A percentile compares a stretch with the other conserved stretches of the same genome.
Conservation (phyloP, 2,329 filamentous ascomycete species). For the Lachnellula suecica region DNA sequence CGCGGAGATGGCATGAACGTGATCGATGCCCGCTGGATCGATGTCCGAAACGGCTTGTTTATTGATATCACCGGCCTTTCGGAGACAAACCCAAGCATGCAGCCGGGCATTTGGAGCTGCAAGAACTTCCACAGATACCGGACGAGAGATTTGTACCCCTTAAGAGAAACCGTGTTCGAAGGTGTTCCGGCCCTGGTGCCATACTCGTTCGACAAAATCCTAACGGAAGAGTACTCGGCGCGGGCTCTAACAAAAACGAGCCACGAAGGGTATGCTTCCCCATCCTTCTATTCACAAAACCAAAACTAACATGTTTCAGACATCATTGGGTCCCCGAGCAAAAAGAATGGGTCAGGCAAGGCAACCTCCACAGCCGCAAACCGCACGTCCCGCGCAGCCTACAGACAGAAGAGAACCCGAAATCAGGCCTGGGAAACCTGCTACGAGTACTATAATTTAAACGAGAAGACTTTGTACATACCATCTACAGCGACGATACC, state of each 20-base stretch:
- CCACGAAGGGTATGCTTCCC: constrained; percentile 55
- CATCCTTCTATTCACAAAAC: constrained; percentile 5
- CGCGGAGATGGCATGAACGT: constrained; percentile 71
- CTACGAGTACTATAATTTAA: constrained; percentile 16
- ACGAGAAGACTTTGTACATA: not conserved
- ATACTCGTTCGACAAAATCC: constrained; percentile 63
- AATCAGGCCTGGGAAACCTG: constrained; percentile 20
- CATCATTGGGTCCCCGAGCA: constrained; percentile 58
- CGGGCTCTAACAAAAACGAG: constrained; percentile 59
- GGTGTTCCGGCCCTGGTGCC: constrained; percentile 70
- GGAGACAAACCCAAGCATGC: constrained; percentile 58
- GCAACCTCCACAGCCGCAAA: constrained; percentile 5
- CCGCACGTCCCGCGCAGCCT: constrained; percentile 24
- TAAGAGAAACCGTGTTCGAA: constrained; percentile 74
- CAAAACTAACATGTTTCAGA: constrained; percentile 37
- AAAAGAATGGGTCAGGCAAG: constrained; percentile 57
- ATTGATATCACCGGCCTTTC: constrained; percentile 80
- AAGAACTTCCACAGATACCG: constrained; percentile 77
- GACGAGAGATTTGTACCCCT: constrained; percentile 71
- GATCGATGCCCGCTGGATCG: constrained; percentile 84
- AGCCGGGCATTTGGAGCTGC: constrained; percentile 71
- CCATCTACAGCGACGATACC: not conserved
- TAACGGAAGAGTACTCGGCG: constrained; percentile 64
- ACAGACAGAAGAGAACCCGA: constrained; percentile 13
- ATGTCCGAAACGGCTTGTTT: constrained; percentile 72